Base-by-base conservation (phyloP, 768 basidiomycete species). In the Suillus bovinus region DNA sequence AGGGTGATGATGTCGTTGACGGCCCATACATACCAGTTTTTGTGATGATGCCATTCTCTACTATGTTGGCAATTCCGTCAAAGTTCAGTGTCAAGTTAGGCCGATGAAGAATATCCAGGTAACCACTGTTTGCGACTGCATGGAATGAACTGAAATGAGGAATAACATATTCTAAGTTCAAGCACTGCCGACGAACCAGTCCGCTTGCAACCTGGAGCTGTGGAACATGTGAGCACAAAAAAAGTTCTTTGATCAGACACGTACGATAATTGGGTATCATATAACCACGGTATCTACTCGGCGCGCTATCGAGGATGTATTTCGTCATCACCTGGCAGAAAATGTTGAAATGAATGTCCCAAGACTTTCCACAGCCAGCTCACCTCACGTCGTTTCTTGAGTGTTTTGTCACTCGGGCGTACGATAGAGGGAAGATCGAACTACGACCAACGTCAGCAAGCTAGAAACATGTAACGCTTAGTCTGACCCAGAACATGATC, bases 121-220 rank as follows among this genome's bases (percentile, higher is more conserved):
- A 73, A 41, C 72, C 72, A n/a, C 65, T 72, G 59, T 72, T 65
- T 16, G 72, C 72, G 55, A 71, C 71, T 72, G 55, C 41, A 50
- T 52, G 6, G 24, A 58, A 4, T 29, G 10, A 42, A 14, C 20
- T 42, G 24, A 42, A 14, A 29, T 42, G 24, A 14, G 17, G 64
- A 5, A 63, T 29, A 16, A 34, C 2, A 5, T 17, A 22, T n/a
- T 38, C 31, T 7, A 20, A 44, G 27, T 38, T 22, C 56, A 55
- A 42, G 9, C 10, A 54, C 27, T 27, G 38, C 10, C 41, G 3
- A n/a, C 56, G 6, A 50, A 71, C 70, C 69, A 22, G 60, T 80
- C 42, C 88, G 80, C 71, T 87, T 88, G 69, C 86, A 88, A 24
- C 87, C 87, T 34, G 83, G 80, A 39, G 82, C 86, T 86, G 52